Conservation (phyloP, 139 green algal genomes). For the Bryopsis sp. region DNA sequence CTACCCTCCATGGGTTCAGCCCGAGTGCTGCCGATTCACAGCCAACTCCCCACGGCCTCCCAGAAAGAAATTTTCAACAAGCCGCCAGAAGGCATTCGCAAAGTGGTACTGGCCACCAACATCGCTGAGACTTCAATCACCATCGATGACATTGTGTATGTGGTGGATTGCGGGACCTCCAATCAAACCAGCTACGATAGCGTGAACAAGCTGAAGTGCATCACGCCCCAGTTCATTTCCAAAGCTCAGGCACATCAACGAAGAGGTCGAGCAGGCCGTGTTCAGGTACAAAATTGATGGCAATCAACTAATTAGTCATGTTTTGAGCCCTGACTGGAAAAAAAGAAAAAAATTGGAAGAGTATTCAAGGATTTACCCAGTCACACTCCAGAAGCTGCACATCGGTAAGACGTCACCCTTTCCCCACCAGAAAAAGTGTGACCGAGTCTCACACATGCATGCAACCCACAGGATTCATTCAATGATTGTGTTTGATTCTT, state of each 20-base stretch:
- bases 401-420: no score
- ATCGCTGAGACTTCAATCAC: constrained; percentile 84
- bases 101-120: constrained; percentile 85
- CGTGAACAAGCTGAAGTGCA: background rate
- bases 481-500: no score
- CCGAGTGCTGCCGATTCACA: background rate
- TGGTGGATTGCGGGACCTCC: constrained; percentile 53
- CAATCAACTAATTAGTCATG: no score
- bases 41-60: constrained; percentile 11
- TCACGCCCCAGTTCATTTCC: constrained; percentile 41
- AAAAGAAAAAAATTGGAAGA: no score
- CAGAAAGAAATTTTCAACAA: constrained; percentile 50
- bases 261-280: constrained; percentile 62
- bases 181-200: constrained; percentile 48
- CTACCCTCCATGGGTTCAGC: background rate
- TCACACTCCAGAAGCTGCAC: no score
- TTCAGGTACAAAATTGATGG: no score
- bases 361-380: no score
- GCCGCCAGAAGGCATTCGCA: constrained; percentile 19
- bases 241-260: constrained; percentile 60
- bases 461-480: no score
- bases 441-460: no score
- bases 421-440: no score
- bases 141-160: constrained; percentile 66
- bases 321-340: no score